Evolutionary conservation across 352 stramenopile genomes (phyloP), one percentile per base, ranked within the genome.

Genomic region (Globisporangium parvum): DNA sequence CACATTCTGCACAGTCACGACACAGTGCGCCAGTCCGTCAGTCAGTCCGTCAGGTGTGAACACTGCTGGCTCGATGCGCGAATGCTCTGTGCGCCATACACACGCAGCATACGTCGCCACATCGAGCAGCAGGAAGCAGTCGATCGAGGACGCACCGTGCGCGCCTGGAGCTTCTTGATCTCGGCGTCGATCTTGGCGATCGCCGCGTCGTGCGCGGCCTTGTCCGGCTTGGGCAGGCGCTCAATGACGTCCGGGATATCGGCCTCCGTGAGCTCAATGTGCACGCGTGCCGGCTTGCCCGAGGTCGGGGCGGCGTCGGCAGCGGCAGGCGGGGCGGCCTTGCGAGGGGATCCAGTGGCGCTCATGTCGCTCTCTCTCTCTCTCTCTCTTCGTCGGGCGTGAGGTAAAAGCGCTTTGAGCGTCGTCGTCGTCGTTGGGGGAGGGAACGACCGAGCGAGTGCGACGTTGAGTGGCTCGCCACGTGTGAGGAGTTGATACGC

Each of bases 121-220:
- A 31, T 6, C n/a, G n/a, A n/a, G 26, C 6, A 31, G 26, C 6
- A 31, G 26, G 3, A 11, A 62, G 14, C 21, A 51, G 48, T 24
- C 23, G 24, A 56, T 42, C 8, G 18, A 47, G n/a, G 20, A 70
- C 60, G 47, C 41, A 77, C 67, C 59, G 76, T 82, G 59, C 81
- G 85, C 41, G 87, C 83, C 70, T 97, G 91, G n/a, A 97, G 74
- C 65, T 87, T 84, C 67, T 98, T 96, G 63, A 98, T 98, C 46
- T 86, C 78, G 12, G 69, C 65, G 60, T 97, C 89, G 49, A 99
- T 75, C 56, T 69, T 80, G 39, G 71, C 66, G 53, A 98, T 73
- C 53, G 88, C 76, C 14, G 77, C 75, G 31, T 98, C 91, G 66
- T 98, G 89, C 20, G 79, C 87, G 0, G 86, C 84, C 77, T 98